phyloP scores from a whole-genome alignment of 176 grass and related monocot genomes.

The Paspalum notatum region DNA sequence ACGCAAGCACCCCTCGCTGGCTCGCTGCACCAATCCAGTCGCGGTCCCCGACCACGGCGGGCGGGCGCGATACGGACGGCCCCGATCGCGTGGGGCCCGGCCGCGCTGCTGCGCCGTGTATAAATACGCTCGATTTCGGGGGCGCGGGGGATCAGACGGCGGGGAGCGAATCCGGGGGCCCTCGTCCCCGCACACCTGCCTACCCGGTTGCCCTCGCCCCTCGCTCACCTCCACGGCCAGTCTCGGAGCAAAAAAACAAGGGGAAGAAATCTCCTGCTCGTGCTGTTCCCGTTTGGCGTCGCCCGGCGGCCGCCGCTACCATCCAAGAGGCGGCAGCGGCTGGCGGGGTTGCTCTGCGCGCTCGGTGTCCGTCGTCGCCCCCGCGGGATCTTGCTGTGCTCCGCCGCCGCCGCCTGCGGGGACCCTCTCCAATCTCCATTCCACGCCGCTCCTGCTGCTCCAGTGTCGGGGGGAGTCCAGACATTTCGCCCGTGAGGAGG shows the following conservation, averaged over 20 bases:
- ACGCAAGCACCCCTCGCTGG: constrained; percentile 20
- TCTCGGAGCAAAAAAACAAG: background rate
- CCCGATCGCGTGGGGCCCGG: constrained; percentile 29
- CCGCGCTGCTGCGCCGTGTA: background rate
- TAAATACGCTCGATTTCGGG: constrained; percentile 48
- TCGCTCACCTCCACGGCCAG: background rate
- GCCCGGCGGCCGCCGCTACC: constrained; percentile 28
- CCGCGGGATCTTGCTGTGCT: constrained; percentile 22
- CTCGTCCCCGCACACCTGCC: constrained; percentile 31
- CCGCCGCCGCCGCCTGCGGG: background rate
- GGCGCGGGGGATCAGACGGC: constrained; percentile 50
- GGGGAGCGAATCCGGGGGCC: constrained; percentile 51
- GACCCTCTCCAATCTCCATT: background rate
- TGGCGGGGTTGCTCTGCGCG: background rate
- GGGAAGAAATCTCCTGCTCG: constrained; percentile 31
- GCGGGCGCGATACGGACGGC: constrained; percentile 38
- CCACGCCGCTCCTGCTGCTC: background rate
- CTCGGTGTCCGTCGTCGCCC: constrained; percentile 20
- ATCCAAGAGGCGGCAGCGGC: constrained; percentile 13
- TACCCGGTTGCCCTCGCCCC: background rate
- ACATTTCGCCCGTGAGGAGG: background rate
- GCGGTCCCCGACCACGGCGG: too few species aligned
- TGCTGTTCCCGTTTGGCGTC: constrained; percentile 39
- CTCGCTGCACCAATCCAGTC: background rate
- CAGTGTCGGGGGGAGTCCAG: too few species aligned